These are phyloP conservation scores for Astrothelium subdiscretum DNA, from an alignment of 495 filamentous ascomycete species.

Conservation along the genomic window DNA sequence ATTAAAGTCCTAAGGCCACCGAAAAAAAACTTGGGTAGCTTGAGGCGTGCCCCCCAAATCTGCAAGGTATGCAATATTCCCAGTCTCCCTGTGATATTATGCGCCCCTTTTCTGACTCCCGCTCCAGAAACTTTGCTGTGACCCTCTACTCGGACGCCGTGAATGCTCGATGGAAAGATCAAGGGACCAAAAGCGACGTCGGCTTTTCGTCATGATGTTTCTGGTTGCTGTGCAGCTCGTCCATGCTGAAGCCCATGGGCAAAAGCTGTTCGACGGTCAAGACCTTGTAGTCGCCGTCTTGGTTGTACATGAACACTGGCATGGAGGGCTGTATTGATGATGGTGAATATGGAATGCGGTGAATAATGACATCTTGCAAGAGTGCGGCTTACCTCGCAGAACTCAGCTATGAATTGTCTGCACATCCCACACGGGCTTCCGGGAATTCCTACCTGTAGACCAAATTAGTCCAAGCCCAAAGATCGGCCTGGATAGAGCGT, in stretches of 20 bases:
- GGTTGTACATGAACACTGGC: constrained; percentile 89
- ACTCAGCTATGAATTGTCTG: constrained; percentile 36
- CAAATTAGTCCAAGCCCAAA: not conserved
- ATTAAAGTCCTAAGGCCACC: not conserved
- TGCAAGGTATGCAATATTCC: not conserved
- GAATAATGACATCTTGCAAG: not conserved
- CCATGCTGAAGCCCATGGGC: constrained; percentile 23
- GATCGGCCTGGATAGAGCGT: not conserved
- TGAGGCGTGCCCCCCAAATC: not conserved
- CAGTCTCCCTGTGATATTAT: not conserved
- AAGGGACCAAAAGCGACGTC: not conserved
- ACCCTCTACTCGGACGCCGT: not conserved
- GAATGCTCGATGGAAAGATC: not conserved
- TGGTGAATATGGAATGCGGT: no score
- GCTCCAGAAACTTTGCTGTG: not conserved
- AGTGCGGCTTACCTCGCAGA: constrained; percentile 25
- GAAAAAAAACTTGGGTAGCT: not conserved
- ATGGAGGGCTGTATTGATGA: constrained; percentile 39
- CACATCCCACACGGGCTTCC: constrained; percentile 42
- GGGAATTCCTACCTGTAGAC: constrained; percentile 20
- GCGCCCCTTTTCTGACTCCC: not conserved
- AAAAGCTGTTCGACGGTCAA: constrained; percentile 46
- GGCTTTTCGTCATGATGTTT: not conserved
- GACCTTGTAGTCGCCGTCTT: constrained; percentile 53
- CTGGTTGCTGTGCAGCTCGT: constrained; percentile 8